These are phyloP conservation scores for Trametes hirsuta DNA, from an alignment of 1,284 basidiomycete species.

Conservation along the genomic window DNA sequence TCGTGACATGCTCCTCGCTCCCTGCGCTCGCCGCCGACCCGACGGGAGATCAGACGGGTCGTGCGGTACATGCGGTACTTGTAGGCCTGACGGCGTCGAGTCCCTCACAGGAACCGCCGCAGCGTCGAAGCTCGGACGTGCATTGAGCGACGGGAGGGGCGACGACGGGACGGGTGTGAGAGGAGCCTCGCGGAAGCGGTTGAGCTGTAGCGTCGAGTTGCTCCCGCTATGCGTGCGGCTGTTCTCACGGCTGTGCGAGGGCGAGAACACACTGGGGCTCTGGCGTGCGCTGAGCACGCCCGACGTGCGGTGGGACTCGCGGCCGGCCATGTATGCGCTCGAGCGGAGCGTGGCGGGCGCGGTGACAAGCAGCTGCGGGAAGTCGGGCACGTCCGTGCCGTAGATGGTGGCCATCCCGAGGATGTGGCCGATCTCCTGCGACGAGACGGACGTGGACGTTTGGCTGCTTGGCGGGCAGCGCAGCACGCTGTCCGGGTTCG, in stretches of 20 bases:
- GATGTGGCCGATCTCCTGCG: slow-evolving; percentile 56
- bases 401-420: slow-evolving; percentile 52
- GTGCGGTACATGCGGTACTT: slow-evolving; percentile 13
- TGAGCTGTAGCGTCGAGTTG: slow-evolving; percentile 15
- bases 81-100: background rate
- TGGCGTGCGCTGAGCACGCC: background rate
- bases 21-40: slow-evolving; percentile 3
- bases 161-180: slow-evolving; percentile 32
- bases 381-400: slow-evolving; percentile 20
- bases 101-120: slow-evolving; percentile 5
- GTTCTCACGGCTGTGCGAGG: slow-evolving; percentile 8
- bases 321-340: slow-evolving; percentile 31
- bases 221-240: slow-evolving; percentile 8
- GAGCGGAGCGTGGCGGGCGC: slow-evolving; percentile 24
- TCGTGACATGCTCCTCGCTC: slow-evolving; percentile 32
- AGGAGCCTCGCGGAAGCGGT: slow-evolving; percentile 30
- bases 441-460: slow-evolving; percentile 30
- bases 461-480: slow-evolving; percentile 12
- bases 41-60: slow-evolving; percentile 60
- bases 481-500: slow-evolving; percentile 4
- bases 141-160: slow-evolving; percentile 26
- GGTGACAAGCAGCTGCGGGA: slow-evolving; percentile 19
- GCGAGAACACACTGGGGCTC: background rate
- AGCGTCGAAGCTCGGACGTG: slow-evolving; percentile 18
- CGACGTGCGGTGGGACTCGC: slow-evolving; percentile 20